Percentiles rank a stretch among this genome's conserved stretches.
These are phyloP conservation scores for Fraxinus americana DNA, from an alignment of 257 asterid species.

Conservation along the genomic window DNA sequence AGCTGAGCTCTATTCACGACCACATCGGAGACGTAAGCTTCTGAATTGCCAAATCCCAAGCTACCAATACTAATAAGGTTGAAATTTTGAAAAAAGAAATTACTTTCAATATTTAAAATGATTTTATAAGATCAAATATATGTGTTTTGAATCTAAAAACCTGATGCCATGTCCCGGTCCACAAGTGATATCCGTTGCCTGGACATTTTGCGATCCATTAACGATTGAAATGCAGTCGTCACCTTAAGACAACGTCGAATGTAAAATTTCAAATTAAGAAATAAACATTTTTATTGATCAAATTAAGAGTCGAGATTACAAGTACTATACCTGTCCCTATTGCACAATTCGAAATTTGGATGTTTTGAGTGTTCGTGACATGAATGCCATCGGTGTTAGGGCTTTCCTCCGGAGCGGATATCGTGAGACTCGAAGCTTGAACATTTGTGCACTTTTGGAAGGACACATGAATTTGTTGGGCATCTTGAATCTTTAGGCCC, in stretches of 20 bases:
- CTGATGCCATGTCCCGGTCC: constrained; percentile 99
- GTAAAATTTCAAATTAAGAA: background rate
- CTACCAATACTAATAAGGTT: constrained; percentile 42
- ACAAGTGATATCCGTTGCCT: constrained; percentile 52
- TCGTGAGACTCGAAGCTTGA: constrained; percentile 46
- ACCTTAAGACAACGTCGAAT: constrained; percentile 34
- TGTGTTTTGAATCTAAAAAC: constrained; percentile 35
- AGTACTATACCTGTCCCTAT: constrained; percentile 65
- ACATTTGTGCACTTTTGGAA: constrained; percentile 53
- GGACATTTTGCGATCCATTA: constrained; percentile 56
- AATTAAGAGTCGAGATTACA: background rate
- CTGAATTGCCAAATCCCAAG: constrained; percentile 63
- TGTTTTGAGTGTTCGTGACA: constrained; percentile 48
- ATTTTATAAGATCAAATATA: background rate
- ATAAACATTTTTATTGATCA: background rate
- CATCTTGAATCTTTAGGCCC: constrained; percentile 48
- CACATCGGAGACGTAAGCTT: constrained; percentile 67
- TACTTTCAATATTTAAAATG: background rate
- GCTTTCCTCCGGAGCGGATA: constrained; percentile 57
- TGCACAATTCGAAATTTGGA: constrained; percentile 45
- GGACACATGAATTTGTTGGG: constrained; percentile 70
- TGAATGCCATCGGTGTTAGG: constrained; percentile 96
- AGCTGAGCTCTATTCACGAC: constrained; percentile 65
- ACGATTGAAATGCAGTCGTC: constrained; percentile 88
- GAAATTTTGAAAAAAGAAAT: background rate